A percentile compares a stretch with the other conserved stretches of the same genome.
Evolutionary conservation across 306 rosid species (phyloP).

Genomic region (Quillaja saponaria): DNA sequence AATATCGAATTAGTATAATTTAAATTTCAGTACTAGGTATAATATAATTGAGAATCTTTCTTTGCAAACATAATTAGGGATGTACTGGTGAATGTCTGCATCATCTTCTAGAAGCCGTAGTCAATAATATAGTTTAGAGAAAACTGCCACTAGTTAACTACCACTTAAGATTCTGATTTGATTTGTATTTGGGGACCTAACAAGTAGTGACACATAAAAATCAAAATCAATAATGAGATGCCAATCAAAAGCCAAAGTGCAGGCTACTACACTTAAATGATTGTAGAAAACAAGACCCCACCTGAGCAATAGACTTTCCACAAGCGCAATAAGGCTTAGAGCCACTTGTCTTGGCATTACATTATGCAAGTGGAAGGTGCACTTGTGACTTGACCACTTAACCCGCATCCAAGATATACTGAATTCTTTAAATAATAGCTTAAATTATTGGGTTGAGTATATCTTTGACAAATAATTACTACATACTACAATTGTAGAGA

Average conservation of each 20-base stretch:
- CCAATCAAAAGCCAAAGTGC: conserved; percentile 24
- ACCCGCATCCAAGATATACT: not conserved
- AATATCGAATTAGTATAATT: too few relatives aligned
- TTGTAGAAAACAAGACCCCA: conserved; percentile 29
- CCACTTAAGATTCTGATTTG: conserved; percentile 37
- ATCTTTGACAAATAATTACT: too few relatives aligned
- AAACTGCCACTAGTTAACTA: conserved; percentile 19
- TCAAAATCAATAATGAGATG: conserved; percentile 29
- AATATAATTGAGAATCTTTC: not conserved
- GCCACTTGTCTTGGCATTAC: conserved; percentile 30
- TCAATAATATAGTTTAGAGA: conserved; percentile 17
- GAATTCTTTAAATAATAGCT: too few relatives aligned
- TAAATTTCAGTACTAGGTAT: too few relatives aligned
- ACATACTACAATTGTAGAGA: too few relatives aligned
- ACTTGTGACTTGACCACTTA: not conserved
- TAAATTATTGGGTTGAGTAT: too few relatives aligned
- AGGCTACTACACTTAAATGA: conserved; percentile 12
- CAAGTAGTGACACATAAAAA: conserved; percentile 21
- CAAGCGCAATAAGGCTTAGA: not conserved
- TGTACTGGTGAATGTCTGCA: conserved; percentile 21
- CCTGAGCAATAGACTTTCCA: conserved; percentile 37
- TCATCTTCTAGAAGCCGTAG: conserved; percentile 20
- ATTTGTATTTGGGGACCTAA: conserved; percentile 36
- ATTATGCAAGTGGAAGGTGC: conserved; percentile 10
- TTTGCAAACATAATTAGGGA: conserved; percentile 1